phyloP scores from a whole-genome alignment of 805 yeast species.

The Candida piceae region DNA sequence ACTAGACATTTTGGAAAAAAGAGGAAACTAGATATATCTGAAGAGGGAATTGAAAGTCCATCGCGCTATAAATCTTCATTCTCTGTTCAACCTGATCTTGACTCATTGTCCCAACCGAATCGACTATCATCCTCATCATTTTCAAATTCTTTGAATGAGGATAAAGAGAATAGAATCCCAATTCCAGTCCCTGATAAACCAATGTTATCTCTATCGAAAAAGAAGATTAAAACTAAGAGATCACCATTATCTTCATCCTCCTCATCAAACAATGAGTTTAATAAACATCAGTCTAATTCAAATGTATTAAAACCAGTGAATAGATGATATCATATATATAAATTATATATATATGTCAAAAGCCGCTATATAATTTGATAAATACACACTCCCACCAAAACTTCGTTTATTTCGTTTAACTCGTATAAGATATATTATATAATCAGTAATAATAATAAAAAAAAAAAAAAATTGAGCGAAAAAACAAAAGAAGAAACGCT shows the following conservation, averaged over 20 bases:
- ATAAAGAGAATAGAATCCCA: slow-evolving; percentile 1
- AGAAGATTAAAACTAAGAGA: not conserved
- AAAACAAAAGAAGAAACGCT: no score
- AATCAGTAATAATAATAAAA: no score
- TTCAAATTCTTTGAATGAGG: not conserved
- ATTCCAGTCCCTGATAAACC: slow-evolving; percentile 3
- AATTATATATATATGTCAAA: no score
- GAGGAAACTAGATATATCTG: not conserved
- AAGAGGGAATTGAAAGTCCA: not conserved
- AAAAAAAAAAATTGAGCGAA: not conserved
- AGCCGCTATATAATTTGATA: not conserved
- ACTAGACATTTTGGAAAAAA: not conserved
- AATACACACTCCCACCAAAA: not conserved
- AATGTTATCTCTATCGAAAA: not conserved
- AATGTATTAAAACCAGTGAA: not conserved
- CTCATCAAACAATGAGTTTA: not conserved
- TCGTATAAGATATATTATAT: no score
- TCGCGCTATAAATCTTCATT: not conserved
- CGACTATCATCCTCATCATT: not conserved
- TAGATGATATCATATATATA: not conserved
- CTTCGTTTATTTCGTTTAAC: slow-evolving; percentile 4
- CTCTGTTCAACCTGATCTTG: not conserved
- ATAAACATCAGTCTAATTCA: not conserved
- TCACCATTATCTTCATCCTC: not conserved
- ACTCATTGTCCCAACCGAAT: no score